These are phyloP conservation scores for Sisymbrium irio DNA, from an alignment of 345 rosid genomes.

Conservation along the genomic window DNA sequence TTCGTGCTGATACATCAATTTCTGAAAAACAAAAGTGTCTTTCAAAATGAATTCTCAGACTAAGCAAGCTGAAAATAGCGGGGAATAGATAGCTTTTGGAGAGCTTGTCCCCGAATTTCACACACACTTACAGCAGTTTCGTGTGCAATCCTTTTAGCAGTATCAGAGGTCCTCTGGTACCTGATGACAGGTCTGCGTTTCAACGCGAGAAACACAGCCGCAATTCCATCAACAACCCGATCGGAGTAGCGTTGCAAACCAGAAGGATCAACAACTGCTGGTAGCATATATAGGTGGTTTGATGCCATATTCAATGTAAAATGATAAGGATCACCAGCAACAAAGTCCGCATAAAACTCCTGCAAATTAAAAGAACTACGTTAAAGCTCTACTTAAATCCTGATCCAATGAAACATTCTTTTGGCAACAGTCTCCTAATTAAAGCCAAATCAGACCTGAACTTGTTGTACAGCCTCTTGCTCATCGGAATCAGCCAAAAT, in stretches of 20 bases:
- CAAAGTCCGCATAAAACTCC: constrained; percentile 97
- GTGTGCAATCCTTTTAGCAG: constrained; percentile 93
- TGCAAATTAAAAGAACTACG: constrained; percentile 41
- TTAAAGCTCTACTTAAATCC: background rate
- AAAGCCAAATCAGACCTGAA: constrained; percentile 56
- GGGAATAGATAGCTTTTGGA: background rate
- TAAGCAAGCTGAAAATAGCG: background rate
- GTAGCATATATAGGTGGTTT: constrained; percentile 87
- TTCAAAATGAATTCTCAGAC: constrained; percentile 4
- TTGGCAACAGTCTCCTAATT: background rate
- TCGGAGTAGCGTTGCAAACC: constrained; percentile 83
- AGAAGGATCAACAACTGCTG: constrained; percentile 94
- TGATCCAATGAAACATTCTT: background rate
- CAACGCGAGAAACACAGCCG: constrained; percentile 78
- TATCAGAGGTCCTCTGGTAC: constrained; percentile 91
- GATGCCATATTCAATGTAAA: constrained; percentile 79
- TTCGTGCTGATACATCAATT: constrained; percentile 97
- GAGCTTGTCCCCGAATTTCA: background rate
- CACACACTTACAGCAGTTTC: constrained; percentile 86
- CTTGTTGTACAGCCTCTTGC: constrained; percentile 93
- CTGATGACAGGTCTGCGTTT: constrained; percentile 93
- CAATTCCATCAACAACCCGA: constrained; percentile 82
- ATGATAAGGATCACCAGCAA: constrained; percentile 81
- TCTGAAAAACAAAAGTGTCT: constrained; percentile 49
- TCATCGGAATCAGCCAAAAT: constrained; percentile 96